Evolutionary conservation across 805 yeast species (phyloP), one percentile per base, ranked within the genome.

Genomic region (Brettanomyces sp.): DNA sequence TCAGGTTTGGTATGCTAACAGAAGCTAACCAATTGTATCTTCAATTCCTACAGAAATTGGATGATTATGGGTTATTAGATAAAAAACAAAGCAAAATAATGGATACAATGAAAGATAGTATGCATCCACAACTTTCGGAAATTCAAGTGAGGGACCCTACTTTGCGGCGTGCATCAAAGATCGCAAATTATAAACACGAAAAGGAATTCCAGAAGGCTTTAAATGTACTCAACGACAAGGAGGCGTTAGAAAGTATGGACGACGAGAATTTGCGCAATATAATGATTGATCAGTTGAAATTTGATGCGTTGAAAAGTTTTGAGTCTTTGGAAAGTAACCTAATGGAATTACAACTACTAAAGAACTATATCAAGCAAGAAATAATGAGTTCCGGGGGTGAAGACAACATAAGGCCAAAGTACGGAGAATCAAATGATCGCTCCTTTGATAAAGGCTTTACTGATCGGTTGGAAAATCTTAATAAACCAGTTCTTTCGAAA

Each of bases 301-400:
- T 79, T 1, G 70, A 70, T 46, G 68, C 80, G 0, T 57, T 83
- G 23, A 70, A 73, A 39, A 55, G 87, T 0, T 76, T 86, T 51
- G 69, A 68, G 24, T 65, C 70, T 18, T 62, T 87, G 18, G 89
- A 84, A 51, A 69, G 76, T 25, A 58, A 77, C 8, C 63, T 76
- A 3, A 77, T 81, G 76, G 97, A 89, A 56, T 47, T 77, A 4
- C 80, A 80, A 53, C 72, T 90, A 34, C 60, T 89, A 51, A 48
- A 40, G 53, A 48, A 44, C 49, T 47, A 24, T 44, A 43, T 32
- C 49, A 40, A 25, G 51, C 22, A 5, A 53, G 45, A 49, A 45
- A 41, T 46, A 9, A 37, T 44, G 30, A 14, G 43, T 23, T 28
- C 45, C 5, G 46, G 52, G 21, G 50, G 44, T 35, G 39, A 25